Percentiles rank a stretch among this genome's conserved stretches.
Evolutionary conservation across 306 rosid genomes (phyloP).

Genomic region (Quercus engelmannii): DNA sequence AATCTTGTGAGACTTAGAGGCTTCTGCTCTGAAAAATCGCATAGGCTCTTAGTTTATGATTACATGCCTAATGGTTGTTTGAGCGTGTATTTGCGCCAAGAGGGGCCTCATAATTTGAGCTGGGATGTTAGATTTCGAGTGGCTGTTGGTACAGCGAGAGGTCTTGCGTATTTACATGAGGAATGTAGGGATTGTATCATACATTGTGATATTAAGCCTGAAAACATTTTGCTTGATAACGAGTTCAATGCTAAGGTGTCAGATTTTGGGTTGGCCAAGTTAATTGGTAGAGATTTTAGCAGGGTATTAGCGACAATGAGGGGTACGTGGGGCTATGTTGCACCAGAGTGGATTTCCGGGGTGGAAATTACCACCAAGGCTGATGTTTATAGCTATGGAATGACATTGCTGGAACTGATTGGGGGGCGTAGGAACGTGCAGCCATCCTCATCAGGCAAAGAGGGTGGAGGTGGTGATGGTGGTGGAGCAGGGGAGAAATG

Average conservation of each 20-base stretch:
- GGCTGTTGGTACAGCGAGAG: constrained; percentile 77
- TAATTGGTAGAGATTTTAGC: constrained; percentile 68
- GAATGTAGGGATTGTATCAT: constrained; percentile 73
- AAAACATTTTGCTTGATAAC: constrained; percentile 63
- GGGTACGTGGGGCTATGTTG: constrained; percentile 88
- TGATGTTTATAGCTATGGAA: constrained; percentile 85
- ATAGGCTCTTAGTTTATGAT: constrained; percentile 77
- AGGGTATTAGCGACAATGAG: constrained; percentile 79
- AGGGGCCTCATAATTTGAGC: constrained; percentile 56
- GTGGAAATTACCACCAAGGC: constrained; percentile 76
- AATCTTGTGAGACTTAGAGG: constrained; percentile 83
- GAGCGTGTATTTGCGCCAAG: constrained; percentile 62
- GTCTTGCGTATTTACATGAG: constrained; percentile 79
- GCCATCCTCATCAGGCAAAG: constrained; percentile 37
- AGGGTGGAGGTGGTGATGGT: constrained; percentile 18
- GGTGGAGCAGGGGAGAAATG: constrained; percentile 46
- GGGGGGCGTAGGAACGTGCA: constrained; percentile 77
- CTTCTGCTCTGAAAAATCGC: constrained; percentile 78
- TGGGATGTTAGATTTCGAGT: constrained; percentile 72
- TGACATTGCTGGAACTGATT: constrained; percentile 72
- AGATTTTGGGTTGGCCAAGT: constrained; percentile 82
- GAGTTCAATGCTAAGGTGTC: constrained; percentile 69
- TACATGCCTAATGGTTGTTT: constrained; percentile 77
- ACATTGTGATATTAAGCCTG: constrained; percentile 90
- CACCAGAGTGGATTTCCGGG: constrained; percentile 91